A percentile compares a stretch with the other conserved stretches of the same genome.
Conservation (phyloP, 768 basidiomycete species). For the Flagelloscypha sp. region DNA sequence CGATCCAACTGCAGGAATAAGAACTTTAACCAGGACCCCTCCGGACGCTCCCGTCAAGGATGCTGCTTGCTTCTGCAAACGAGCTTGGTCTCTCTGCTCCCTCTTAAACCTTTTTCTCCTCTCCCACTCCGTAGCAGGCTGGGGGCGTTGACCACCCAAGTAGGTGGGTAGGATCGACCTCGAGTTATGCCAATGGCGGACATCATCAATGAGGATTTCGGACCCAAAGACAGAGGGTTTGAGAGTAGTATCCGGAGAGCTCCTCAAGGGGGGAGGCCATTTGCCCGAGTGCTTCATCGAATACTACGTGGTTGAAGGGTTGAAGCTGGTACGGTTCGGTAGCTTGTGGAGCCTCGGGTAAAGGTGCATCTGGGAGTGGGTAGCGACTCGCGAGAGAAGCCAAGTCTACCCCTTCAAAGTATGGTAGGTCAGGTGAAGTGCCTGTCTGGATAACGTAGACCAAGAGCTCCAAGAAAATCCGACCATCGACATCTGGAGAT, state of each 20-base stretch:
- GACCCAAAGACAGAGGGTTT: conserved; percentile 30
- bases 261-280: conserved; percentile 24
- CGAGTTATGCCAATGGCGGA: conserved; percentile 52
- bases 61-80: conserved; percentile 48
- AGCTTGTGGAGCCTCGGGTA: background rate
- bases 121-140: conserved; percentile 25
- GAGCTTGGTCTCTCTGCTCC: conserved; percentile 53
- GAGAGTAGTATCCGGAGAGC: conserved; percentile 10
- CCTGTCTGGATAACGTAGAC: conserved; percentile 6
- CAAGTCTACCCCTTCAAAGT: conserved; percentile 21
- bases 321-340: conserved; percentile 18
- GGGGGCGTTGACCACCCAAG: conserved; percentile 36
- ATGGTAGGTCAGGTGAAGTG: conserved; percentile 13
- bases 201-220: conserved; percentile 38
- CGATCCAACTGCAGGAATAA: conserved; percentile 37
- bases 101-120: conserved; percentile 27
- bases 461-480: too few relatives aligned
- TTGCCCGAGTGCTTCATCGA: conserved; percentile 36
- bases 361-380: conserved; percentile 6
- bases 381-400: conserved; percentile 17
- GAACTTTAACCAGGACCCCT: conserved; percentile 38
- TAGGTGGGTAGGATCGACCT: conserved; percentile 44
- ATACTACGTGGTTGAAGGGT: conserved; percentile 32
- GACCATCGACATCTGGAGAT: background rate
- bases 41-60: conserved; percentile 61